These are phyloP conservation scores for Fomitopsis pulvina DNA, from an alignment of 768 basidiomycete genomes.

Conservation along the genomic window DNA sequence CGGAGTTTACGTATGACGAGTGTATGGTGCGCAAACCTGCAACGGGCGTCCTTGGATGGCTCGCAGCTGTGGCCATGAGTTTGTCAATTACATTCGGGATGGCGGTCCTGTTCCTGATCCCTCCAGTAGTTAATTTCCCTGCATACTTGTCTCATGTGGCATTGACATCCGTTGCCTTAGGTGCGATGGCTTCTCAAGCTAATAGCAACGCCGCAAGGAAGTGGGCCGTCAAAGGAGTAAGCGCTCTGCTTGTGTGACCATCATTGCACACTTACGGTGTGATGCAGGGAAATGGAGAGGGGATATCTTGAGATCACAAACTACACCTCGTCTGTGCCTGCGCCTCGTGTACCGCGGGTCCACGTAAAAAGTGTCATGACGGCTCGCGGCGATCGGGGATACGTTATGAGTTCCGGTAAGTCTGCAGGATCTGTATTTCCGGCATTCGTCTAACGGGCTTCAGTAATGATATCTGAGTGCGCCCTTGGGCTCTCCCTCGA, in stretches of 20 bases:
- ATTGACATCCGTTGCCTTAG: conserved; percentile 26
- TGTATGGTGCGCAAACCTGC: conserved; percentile 34
- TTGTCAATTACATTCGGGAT: conserved; percentile 20
- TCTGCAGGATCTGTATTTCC: conserved; percentile 2
- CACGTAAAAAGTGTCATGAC: conserved; percentile 56
- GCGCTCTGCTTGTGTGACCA: conserved; percentile 11
- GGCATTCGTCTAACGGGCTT: conserved; percentile 2
- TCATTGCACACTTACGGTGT: not conserved
- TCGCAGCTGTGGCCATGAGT: conserved; percentile 37
- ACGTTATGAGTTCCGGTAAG: conserved; percentile 50
- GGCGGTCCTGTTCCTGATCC: conserved; percentile 8
- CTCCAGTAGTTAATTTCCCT: conserved; percentile 20
- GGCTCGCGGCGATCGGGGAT: conserved; percentile 76
- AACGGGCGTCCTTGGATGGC: conserved; percentile 21
- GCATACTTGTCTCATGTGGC: not conserved
- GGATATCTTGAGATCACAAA: conserved; percentile 65
- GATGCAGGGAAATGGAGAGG: conserved; percentile 43
- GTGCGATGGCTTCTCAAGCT: conserved; percentile 49
- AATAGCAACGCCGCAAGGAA: conserved; percentile 45
- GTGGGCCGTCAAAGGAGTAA: conserved; percentile 62
- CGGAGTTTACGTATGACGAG: conserved; percentile 73
- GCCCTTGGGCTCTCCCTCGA: conserved; percentile 66
- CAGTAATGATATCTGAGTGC: conserved; percentile 74
- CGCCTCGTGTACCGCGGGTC: conserved; percentile 29
- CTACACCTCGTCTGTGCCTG: conserved; percentile 54